Evolutionary conservation across 2,329 filamentous ascomycete genomes (phyloP).

Genomic region (Pseudopyricularia cyperi): DNA sequence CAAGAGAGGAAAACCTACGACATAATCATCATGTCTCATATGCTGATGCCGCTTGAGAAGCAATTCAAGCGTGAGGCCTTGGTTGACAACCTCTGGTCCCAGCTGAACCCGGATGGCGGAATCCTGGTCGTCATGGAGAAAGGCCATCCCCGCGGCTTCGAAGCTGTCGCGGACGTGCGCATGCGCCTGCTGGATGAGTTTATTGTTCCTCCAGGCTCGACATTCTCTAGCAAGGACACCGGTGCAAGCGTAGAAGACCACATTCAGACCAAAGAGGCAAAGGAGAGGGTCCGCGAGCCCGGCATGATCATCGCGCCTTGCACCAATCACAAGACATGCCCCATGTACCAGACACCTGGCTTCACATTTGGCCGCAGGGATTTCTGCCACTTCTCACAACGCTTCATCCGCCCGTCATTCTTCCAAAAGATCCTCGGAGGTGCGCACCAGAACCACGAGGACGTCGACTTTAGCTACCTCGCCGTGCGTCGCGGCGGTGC

Average conservation of each 20-base stretch:
- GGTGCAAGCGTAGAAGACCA: neutral
- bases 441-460: slow-evolving; percentile 65
- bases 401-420: slow-evolving; percentile 73
- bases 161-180: slow-evolving; percentile 76
- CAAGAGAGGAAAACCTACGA: slow-evolving; percentile 69
- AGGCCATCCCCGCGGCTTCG: slow-evolving; percentile 81
- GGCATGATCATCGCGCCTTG: slow-evolving; percentile 63
- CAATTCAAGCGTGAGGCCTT: slow-evolving; percentile 66
- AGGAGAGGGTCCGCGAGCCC: slow-evolving; percentile 33
- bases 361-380: slow-evolving; percentile 66
- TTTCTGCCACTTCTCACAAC: slow-evolving; percentile 81
- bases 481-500: slow-evolving; percentile 51
- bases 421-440: slow-evolving; percentile 64
- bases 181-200: slow-evolving; percentile 65
- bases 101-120: slow-evolving; percentile 73
- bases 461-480: slow-evolving; percentile 82
- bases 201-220: slow-evolving; percentile 47
- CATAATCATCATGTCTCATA: slow-evolving; percentile 78
- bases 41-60: slow-evolving; percentile 63
- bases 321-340: slow-evolving; percentile 78
- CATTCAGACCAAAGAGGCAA: slow-evolving; percentile 12
- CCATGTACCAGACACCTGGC: slow-evolving; percentile 70
- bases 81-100: slow-evolving; percentile 78
- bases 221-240: neutral
- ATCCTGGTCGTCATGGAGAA: slow-evolving; percentile 84